Percentiles rank a stretch among this genome's conserved stretches.
These are phyloP conservation scores for Echria macrotheca DNA, from an alignment of 495 filamentous ascomycete species.

Conservation along the genomic window DNA sequence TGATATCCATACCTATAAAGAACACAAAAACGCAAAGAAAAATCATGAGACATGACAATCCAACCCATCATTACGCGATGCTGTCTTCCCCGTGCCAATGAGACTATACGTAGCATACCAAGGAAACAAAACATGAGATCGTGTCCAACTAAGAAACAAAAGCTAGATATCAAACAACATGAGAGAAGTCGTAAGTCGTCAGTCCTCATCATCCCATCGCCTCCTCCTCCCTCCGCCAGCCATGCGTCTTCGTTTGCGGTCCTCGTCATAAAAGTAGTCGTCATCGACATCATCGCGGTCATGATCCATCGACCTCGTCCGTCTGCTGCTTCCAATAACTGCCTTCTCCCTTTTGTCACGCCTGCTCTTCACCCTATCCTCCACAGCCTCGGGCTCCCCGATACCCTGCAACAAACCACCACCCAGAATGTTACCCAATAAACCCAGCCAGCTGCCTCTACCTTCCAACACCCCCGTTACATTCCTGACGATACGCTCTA, in stretches of 20 bases:
- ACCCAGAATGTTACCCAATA: slow-evolving; percentile 24
- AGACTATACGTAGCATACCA: background rate
- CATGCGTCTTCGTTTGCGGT: slow-evolving; percentile 13
- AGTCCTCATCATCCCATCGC: slow-evolving; percentile 11
- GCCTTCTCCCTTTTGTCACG: background rate
- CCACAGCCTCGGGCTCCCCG: background rate
- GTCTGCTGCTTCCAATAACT: background rate
- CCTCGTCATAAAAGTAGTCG: slow-evolving; percentile 17
- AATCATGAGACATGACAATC: background rate
- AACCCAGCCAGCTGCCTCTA: slow-evolving; percentile 20
- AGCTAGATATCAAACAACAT: background rate
- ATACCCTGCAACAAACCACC: slow-evolving; percentile 21
- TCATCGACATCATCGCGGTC: slow-evolving; percentile 5
- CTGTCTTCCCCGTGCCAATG: background rate
- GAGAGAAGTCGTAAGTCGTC: slow-evolving; percentile 13
- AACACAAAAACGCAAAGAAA: no score
- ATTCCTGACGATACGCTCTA: slow-evolving; percentile 26
- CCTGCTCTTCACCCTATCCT: background rate
- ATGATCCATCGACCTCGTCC: slow-evolving; percentile 3
- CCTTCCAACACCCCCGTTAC: slow-evolving; percentile 33
- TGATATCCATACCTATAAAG: no score
- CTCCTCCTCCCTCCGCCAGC: slow-evolving; percentile 8
- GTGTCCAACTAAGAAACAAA: slow-evolving; percentile 2
- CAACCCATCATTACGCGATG: background rate
- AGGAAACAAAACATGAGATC: slow-evolving; percentile 3